Evolutionary conservation across 2,329 filamentous ascomycete genomes (phyloP).

Genomic region (Colletotrichum sp.): DNA sequence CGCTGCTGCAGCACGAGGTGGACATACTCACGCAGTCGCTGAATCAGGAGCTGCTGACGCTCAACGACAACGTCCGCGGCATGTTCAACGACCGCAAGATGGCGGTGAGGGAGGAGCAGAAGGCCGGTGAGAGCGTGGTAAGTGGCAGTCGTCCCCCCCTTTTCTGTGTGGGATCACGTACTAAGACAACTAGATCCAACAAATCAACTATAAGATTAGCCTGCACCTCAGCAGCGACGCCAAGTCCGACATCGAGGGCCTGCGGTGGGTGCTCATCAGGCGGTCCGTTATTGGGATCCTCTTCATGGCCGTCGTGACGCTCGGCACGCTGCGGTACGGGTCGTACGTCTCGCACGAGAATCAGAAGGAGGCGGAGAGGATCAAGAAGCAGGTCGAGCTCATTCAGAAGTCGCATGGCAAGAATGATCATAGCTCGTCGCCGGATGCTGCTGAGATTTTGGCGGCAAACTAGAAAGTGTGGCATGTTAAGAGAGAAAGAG

Average conservation of each 20-base stretch:
- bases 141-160: constrained; percentile 28
- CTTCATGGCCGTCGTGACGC: constrained; percentile 67
- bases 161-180: too few relatives aligned
- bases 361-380: constrained; percentile 50
- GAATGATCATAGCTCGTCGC: constrained; percentile 49
- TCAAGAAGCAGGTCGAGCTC: constrained; percentile 48
- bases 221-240: constrained; percentile 88
- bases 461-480: constrained; percentile 62
- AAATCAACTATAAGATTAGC: constrained; percentile 96
- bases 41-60: constrained; percentile 78
- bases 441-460: constrained; percentile 62
- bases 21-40: constrained; percentile 88
- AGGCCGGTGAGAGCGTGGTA: constrained; percentile 80
- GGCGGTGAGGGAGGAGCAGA: constrained; percentile 87
- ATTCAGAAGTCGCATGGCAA: constrained; percentile 48
- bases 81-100: constrained; percentile 98
- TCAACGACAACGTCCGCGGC: constrained; percentile 92
- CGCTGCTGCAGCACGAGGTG: constrained; percentile 90
- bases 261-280: constrained; percentile 83
- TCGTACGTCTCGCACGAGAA: constrained; percentile 60
- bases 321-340: constrained; percentile 64
- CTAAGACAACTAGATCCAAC: constrained; percentile 70
- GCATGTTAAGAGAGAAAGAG: too few relatives aligned
- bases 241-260: constrained; percentile 87
- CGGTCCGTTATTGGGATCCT: constrained; percentile 68